phyloP scores from a whole-genome alignment of 2,329 filamentous ascomycete genomes.

The Paracoccidioides brasiliensis region DNA sequence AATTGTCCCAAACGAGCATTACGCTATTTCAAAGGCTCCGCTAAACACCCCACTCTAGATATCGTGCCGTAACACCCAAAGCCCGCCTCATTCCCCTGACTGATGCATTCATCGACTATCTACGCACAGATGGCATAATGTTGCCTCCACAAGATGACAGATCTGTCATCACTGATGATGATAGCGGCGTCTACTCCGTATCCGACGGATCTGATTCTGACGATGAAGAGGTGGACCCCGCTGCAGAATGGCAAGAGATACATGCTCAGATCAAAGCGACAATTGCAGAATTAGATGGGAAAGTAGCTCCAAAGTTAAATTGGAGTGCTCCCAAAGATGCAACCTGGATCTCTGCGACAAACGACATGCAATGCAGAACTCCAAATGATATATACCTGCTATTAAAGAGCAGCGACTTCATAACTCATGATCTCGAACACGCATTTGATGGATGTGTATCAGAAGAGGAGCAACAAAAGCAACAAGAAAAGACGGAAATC shows the following conservation, averaged over 20 bases:
- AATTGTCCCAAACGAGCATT: too few species aligned
- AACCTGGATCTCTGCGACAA: constrained; percentile 75
- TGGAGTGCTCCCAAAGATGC: constrained; percentile 97
- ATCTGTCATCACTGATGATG: constrained; percentile 28
- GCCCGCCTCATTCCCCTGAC: constrained; percentile 71
- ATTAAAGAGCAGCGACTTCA: constrained; percentile 85
- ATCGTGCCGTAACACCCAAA: constrained; percentile 69
- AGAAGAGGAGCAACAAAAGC: constrained; percentile 1
- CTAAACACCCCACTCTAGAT: constrained; percentile 36
- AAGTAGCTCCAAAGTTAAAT: constrained; percentile 85
- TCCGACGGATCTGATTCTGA: constrained; percentile 47
- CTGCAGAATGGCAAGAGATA: constrained; percentile 50
- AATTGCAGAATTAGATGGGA: constrained; percentile 70
- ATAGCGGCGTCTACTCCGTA: constrained; percentile 48
- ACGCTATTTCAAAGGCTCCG: constrained; percentile 1
- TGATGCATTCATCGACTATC: constrained; percentile 64
- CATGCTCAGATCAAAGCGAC: constrained; percentile 64
- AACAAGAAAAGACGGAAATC: background rate
- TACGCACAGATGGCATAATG: constrained; percentile 84
- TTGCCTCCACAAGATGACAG: constrained; percentile 43
- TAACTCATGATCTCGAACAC: constrained; percentile 87
- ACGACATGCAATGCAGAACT: constrained; percentile 79
- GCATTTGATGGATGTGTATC: constrained; percentile 65
- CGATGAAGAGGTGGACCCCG: constrained; percentile 45
- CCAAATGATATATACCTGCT: constrained; percentile 89